Evolutionary conservation across 2,329 filamentous ascomycete genomes (phyloP), one percentile per base, ranked within the genome.

Genomic region (Coccinonectria pachysandricola): DNA sequence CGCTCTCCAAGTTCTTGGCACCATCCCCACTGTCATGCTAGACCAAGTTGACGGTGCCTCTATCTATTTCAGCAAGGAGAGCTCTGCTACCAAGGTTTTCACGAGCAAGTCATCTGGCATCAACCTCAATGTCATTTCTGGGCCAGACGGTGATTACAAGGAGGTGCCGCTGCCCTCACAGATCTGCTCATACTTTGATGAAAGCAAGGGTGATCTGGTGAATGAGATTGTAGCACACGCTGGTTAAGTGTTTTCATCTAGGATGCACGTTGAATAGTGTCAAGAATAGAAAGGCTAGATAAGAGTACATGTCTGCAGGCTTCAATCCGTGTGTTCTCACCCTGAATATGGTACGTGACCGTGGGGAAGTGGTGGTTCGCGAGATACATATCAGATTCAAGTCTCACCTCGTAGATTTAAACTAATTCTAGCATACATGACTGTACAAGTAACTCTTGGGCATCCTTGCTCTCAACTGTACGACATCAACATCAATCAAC

Each of bases 211-310:
- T 12, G 75, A 80, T 39, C 52, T 96, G 37, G 71, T 88, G 15
- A 94, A 76, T 49, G 88, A 96, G 68, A 96, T 98, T 54, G 91
- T 98, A 11, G 86, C 91, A 47, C 88, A 96, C 60, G 75, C 82
- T 37, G 87, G 88, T 30, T 95, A 66, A 49, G 16, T 7, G 12
- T 11, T 12, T 12, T 12, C 10, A 21, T 19, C 13, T 12, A n/a
- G 22, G 14, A 16, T 18, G 8, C 15, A 22, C 13, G 23, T 45
- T 44, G 28, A 29, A 39, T 44, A 30, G n/a, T n/a, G n/a, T n/a
- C n/a, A n/a, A n/a, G n/a, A n/a, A n/a, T n/a, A n/a, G n/a, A n/a
- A n/a, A n/a, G n/a, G n/a, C n/a, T n/a, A n/a, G n/a, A n/a, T n/a
- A n/a, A n/a, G n/a, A n/a, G n/a, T n/a, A n/a, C n/a, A n/a, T n/a